phyloP scores from a whole-genome alignment of 1,284 basidiomycete genomes.

The Porogramme epimiltina region DNA sequence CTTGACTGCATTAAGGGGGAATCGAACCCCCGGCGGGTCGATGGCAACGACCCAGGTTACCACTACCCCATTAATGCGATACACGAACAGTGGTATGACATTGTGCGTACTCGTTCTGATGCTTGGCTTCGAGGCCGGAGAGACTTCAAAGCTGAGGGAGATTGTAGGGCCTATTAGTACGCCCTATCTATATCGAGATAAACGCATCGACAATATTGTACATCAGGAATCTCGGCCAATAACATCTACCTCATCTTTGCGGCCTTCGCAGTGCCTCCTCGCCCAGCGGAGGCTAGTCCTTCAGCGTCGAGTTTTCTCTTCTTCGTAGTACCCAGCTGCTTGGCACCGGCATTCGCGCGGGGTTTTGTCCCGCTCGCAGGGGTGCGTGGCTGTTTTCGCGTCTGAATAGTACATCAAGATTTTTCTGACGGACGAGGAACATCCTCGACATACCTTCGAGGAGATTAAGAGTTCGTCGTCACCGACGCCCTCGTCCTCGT shows the following conservation, averaged over 20 bases:
- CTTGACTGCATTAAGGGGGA: constrained; percentile 71
- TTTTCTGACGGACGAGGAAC: background rate
- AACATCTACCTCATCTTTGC: constrained; percentile 14
- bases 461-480: constrained; percentile 16
- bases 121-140: too few species aligned
- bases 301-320: constrained; percentile 25
- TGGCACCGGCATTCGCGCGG: constrained; percentile 4
- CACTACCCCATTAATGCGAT: constrained; percentile 25
- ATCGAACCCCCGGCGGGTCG: constrained; percentile 79
- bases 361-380: background rate
- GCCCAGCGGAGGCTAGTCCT: background rate
- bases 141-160: too few species aligned
- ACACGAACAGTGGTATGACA: too few species aligned
- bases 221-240: too few species aligned
- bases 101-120: too few species aligned
- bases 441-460: constrained; percentile 8
- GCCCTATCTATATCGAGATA: too few species aligned
- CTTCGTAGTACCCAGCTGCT: constrained; percentile 9
- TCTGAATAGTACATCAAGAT: background rate
- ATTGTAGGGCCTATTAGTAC: too few species aligned
- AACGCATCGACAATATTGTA: too few species aligned
- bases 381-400: constrained; percentile 2
- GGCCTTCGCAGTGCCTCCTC: constrained; percentile 8
- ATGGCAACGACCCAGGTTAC: constrained; percentile 33
- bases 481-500: constrained; percentile 19